phyloP scores from a whole-genome alignment of 2,329 filamentous ascomycete species.

The Fusarium concolor region DNA sequence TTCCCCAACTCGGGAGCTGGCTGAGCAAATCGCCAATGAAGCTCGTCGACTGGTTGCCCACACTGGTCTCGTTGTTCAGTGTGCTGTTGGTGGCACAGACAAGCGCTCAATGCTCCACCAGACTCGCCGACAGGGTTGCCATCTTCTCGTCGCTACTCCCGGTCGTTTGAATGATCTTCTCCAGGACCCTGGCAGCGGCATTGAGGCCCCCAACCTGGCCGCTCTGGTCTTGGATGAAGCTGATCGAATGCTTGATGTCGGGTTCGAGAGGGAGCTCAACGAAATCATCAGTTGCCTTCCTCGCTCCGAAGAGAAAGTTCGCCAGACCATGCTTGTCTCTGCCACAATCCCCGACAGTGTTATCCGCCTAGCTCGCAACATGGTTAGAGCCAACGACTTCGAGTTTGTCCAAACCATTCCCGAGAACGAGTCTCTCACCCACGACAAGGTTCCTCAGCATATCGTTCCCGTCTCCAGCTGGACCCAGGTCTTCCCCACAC shows the following conservation, averaged over 20 bases:
- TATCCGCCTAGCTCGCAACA: conserved; percentile 78
- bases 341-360: conserved; percentile 91
- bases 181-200: conserved; percentile 69
- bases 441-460: conserved; percentile 85
- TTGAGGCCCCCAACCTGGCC: conserved; percentile 83
- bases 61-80: conserved; percentile 75
- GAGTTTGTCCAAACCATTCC: conserved; percentile 91
- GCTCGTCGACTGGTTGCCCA: conserved; percentile 73
- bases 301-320: conserved; percentile 68
- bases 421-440: conserved; percentile 84
- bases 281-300: conserved; percentile 74
- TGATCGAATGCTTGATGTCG: conserved; percentile 98
- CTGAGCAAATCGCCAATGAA: conserved; percentile 83
- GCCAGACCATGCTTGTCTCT: conserved; percentile 95
- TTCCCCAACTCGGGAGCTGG: conserved; percentile 84
- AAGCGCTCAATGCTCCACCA: conserved; percentile 75
- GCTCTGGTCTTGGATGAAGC: conserved; percentile 97
- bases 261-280: conserved; percentile 75
- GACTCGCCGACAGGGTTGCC: conserved; percentile 81
- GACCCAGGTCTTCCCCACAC: conserved; percentile 79
- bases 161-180: conserved; percentile 88
- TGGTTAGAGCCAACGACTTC: conserved; percentile 83
- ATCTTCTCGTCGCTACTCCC: conserved; percentile 90
- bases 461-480: conserved; percentile 74
- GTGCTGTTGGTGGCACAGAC: conserved; percentile 91